Evolutionary conservation across 225 moss, liverwort and hornwort species (phyloP).

Genomic region (Rhytidiadelphus loreus): DNA sequence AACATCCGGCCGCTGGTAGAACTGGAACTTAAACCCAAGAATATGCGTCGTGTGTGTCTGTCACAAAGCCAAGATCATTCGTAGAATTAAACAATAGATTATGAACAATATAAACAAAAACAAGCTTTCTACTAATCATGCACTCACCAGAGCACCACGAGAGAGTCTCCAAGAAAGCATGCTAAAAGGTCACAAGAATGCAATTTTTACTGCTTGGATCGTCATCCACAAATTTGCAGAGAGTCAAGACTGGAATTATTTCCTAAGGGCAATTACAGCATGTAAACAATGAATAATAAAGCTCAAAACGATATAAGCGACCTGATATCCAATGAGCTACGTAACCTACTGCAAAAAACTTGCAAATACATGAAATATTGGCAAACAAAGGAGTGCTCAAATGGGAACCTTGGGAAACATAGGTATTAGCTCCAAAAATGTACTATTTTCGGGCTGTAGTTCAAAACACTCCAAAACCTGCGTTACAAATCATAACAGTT

Average conservation of each 20-base stretch:
- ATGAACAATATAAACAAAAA: background rate
- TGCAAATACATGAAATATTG: background rate
- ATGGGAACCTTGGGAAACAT: constrained; percentile 82
- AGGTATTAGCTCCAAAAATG: constrained; percentile 95
- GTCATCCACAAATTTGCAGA: background rate
- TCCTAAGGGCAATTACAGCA: background rate
- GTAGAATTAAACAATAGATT: background rate
- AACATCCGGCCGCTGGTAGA: constrained; percentile 84
- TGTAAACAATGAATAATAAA: background rate
- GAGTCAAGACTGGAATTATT: background rate
- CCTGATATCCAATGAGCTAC: background rate
- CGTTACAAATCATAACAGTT: background rate
- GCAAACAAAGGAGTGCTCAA: background rate
- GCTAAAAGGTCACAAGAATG: background rate
- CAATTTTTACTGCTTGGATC: background rate
- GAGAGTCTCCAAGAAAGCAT: background rate
- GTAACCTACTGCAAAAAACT: background rate
- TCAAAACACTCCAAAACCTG: constrained; percentile 99
- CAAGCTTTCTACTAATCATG: background rate
- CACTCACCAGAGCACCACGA: background rate
- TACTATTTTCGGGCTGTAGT: constrained; percentile 74
- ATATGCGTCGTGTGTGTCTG: constrained; percentile 97
- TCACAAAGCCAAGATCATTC: constrained; percentile 11
- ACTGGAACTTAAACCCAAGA: constrained; percentile 99
- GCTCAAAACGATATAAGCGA: background rate